Conservation (phyloP, 495 filamentous ascomycete genomes). For the Hypoxylon trugodes region DNA sequence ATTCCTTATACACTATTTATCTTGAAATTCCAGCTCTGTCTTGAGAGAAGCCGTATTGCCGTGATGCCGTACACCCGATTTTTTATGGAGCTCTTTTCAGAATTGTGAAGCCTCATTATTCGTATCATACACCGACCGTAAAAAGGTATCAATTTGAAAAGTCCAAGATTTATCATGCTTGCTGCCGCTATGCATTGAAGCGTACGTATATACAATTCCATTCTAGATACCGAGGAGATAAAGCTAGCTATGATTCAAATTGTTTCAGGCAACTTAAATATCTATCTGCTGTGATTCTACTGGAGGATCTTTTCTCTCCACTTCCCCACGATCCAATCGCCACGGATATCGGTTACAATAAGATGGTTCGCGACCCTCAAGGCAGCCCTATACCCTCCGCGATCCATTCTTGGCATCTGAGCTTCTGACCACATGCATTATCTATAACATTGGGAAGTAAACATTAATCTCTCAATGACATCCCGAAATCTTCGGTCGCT, state of each 20-base stretch:
- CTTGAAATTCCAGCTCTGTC: no score
- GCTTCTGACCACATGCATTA: neutral
- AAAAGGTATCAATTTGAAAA: no score
- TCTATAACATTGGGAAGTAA: constrained; percentile 1
- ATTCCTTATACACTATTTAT: no score
- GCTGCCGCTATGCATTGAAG: no score
- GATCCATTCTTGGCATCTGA: constrained; percentile 9
- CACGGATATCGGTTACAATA: neutral
- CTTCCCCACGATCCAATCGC: constrained; percentile 24
- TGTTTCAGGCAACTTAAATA: constrained; percentile 17
- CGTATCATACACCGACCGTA: no score
- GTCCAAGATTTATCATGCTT: no score
- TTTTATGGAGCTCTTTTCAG: no score
- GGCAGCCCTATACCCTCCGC: neutral
- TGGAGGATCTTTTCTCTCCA: neutral
- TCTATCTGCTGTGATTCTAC: neutral
- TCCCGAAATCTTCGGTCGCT: neutral
- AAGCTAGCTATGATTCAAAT: constrained; percentile 1
- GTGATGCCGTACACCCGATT: no score
- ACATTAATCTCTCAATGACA: neutral
- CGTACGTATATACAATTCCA: no score
- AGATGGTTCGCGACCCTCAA: constrained; percentile 25
- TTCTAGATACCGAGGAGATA: no score
- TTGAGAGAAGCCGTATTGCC: no score
- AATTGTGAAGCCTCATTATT: no score